A percentile compares a stretch with the other conserved stretches of the same genome.
phyloP scores from a whole-genome alignment of 1,139 yeast genomes.

The Blastobotrys arbuscula region DNA sequence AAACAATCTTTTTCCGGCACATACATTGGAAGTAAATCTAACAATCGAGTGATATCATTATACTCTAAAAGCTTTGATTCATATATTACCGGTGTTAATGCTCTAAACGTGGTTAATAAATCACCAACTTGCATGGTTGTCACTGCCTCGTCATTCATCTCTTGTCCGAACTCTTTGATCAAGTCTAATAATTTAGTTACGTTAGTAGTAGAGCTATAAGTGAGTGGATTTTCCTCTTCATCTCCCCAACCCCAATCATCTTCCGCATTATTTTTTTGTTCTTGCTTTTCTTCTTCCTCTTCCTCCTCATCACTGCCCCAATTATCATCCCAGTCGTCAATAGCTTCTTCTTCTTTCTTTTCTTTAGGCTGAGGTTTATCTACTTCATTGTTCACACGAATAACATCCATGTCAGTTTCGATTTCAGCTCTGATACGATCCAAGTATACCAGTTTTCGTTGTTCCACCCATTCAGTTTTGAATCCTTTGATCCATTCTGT shows the following conservation, averaged over 20 bases:
- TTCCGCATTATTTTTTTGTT: slow-evolving; percentile 10
- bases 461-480: slow-evolving; percentile 25
- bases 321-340: slow-evolving; percentile 22
- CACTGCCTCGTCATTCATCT: slow-evolving; percentile 14
- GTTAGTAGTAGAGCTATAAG: slow-evolving; percentile 12
- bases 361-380: background rate
- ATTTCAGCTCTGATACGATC: slow-evolving; percentile 20
- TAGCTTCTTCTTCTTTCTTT: slow-evolving; percentile 20
- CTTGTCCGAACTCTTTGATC: slow-evolving; percentile 15
- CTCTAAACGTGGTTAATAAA: slow-evolving; percentile 26
- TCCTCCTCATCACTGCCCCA: slow-evolving; percentile 18
- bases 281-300: slow-evolving; percentile 13
- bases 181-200: slow-evolving; percentile 14
- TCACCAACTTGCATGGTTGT: slow-evolving; percentile 23
- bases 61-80: slow-evolving; percentile 20
- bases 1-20: slow-evolving; percentile 13
- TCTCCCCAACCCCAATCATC: slow-evolving; percentile 33
- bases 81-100: slow-evolving; percentile 25
- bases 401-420: slow-evolving; percentile 1
- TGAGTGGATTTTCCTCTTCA: slow-evolving; percentile 16
- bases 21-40: slow-evolving; percentile 1
- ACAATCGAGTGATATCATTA: slow-evolving; percentile 20
- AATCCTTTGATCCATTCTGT: slow-evolving; percentile 22
- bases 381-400: background rate
- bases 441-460: slow-evolving; percentile 20